Evolutionary conservation across 1,139 yeast genomes (phyloP).

Genomic region (Taphrina confusa): DNA sequence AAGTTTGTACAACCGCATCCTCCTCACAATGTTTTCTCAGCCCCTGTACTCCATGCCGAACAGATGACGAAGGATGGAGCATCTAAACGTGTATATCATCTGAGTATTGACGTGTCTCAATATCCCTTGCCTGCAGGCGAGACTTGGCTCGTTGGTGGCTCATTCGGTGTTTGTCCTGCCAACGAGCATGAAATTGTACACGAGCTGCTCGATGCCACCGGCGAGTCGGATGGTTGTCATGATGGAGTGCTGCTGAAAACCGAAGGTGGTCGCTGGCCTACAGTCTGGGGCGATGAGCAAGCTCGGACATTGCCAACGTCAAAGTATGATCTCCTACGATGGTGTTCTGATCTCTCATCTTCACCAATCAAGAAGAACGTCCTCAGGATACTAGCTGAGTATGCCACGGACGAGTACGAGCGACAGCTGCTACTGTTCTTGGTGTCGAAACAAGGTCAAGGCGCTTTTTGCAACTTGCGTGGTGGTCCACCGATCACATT

Average conservation of each 20-base stretch:
- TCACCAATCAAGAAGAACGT: conserved; percentile 41
- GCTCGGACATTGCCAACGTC: conserved; percentile 40
- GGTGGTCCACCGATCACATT: conserved; percentile 38
- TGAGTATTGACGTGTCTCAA: conserved; percentile 42
- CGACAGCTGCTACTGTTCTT: conserved; percentile 40
- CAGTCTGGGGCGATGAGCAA: conserved; percentile 43
- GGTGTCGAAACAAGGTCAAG: conserved; percentile 42
- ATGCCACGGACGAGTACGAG: conserved; percentile 39
- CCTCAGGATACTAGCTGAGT: conserved; percentile 40
- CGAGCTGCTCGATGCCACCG: conserved; percentile 40
- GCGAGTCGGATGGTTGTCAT: conserved; percentile 34
- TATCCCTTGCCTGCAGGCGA: conserved; percentile 42
- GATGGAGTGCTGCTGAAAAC: conserved; percentile 38
- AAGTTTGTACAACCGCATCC: conserved; percentile 41
- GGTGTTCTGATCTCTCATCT: conserved; percentile 42
- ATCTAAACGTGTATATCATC: conserved; percentile 42
- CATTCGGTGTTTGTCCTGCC: conserved; percentile 43
- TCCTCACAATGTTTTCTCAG: conserved; percentile 41
- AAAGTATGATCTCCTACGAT: conserved; percentile 41
- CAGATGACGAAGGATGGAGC: conserved; percentile 41
- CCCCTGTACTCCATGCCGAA: conserved; percentile 41
- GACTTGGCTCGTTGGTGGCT: conserved; percentile 43
- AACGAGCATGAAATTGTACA: conserved; percentile 40
- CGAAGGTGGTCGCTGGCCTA: conserved; percentile 43
- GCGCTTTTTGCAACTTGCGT: conserved; percentile 41